Base-by-base conservation (phyloP, 495 filamentous ascomycete species). In the Thermochaetoides thermophila region DNA sequence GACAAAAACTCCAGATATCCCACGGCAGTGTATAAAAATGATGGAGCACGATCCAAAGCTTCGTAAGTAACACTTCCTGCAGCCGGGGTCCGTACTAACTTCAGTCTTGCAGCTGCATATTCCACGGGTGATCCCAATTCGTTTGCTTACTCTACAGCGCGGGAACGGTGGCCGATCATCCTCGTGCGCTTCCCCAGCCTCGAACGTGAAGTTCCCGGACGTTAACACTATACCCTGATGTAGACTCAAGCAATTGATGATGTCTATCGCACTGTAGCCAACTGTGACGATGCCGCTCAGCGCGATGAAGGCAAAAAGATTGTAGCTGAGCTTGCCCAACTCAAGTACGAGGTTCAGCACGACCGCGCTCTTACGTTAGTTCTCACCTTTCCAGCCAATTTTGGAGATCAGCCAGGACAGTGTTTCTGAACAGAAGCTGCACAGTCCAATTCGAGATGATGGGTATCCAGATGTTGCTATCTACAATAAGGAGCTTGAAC, bases 311-410 rank as follows among this genome's bases (percentile, higher is more conserved):
- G 89, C 39, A 94, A 93, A 59, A 60, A 53, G 39, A 89, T 97
- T 39, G 68, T 92, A 23, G 74, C 76, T 52, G 70, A 78, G 33
- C 63, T 97, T 2, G 78, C 80, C 10, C 73, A 68, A 46, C 65
- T 97, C 40, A 97, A 97, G 59, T 93, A 96, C 58, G 87, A 97
- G 60, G 55, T 95, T 27, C 89, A 93, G 50, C 89, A 97, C 53
- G 72, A 95, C 50, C 69, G 84, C 26, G 62, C 74, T 40, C 54
- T 97, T 47, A 83, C 68, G 84, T 91, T 60, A 43, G 77, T 59
- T 16, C 25, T 16, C 10, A 5, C 11, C 15, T 3, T 11, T 11
- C 13, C 5, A 24, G 4, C 7, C 17, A 16, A 10, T 11, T 19
- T 5, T 18, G 21, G 21, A 6, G 21, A 11, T 24, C 11, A 11